Evolutionary conservation across 129 eudicot genomes (phyloP).

Genomic region (Rutidosis leptorrhynchoides): DNA sequence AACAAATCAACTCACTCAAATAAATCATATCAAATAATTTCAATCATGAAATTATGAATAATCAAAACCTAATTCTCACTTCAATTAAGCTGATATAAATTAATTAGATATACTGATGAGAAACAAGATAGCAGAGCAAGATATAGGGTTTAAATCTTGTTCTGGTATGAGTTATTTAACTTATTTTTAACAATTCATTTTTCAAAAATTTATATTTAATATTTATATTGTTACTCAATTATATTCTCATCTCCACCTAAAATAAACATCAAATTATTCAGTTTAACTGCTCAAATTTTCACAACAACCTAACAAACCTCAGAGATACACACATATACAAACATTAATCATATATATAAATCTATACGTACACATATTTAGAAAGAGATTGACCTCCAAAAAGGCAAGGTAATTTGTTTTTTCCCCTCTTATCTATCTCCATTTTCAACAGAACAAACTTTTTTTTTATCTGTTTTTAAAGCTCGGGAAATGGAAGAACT

Average conservation of each 20-base stretch:
- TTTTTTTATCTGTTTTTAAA: not conserved
- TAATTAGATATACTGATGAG: not conserved
- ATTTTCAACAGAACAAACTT: slow-evolving; percentile 12
- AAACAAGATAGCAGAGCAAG: slow-evolving; percentile 5
- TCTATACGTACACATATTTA: too few relatives aligned
- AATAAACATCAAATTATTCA: slow-evolving; percentile 5
- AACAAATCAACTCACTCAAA: not conserved
- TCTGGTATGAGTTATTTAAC: slow-evolving; percentile 12
- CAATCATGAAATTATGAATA: slow-evolving; percentile 13
- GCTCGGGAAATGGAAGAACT: not conserved
- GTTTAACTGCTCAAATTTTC: slow-evolving; percentile 22
- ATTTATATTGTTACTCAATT: not conserved
- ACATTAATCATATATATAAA: not conserved
- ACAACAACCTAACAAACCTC: slow-evolving; percentile 16
- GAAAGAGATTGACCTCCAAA: slow-evolving; percentile 32
- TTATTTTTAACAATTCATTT: not conserved
- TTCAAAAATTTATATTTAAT: not conserved
- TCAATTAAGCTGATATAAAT: not conserved
- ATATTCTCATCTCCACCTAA: not conserved
- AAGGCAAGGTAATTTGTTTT: slow-evolving; percentile 29
- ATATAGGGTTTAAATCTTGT: slow-evolving; percentile 16
- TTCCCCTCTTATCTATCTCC: slow-evolving; percentile 38
- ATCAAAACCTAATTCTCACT: slow-evolving; percentile 21
- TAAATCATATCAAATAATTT: not conserved
- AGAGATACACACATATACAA: not conserved